phyloP scores from a whole-genome alignment of 176 grass and related monocot genomes.

The Aegilops bicornis region DNA sequence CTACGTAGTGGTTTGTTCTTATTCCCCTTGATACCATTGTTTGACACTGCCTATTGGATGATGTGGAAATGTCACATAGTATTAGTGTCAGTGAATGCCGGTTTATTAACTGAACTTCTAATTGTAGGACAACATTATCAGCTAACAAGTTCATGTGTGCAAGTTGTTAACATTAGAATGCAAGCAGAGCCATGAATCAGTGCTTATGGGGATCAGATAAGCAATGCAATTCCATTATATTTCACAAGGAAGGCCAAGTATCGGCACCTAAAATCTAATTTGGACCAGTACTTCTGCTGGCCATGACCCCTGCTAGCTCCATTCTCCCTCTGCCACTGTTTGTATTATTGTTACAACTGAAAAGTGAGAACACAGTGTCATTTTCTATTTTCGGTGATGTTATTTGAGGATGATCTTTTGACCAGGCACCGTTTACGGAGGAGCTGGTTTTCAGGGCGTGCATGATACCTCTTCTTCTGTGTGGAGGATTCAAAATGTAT shows the following conservation, averaged over 20 bases:
- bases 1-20: constrained; percentile 70
- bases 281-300: not conserved
- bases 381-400: constrained; percentile 20
- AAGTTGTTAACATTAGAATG: not conserved
- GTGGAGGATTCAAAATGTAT: constrained; percentile 74
- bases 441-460: constrained; percentile 96
- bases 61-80: not conserved
- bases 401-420: constrained; percentile 37
- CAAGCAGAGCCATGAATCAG: not conserved
- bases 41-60: not conserved
- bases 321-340: not conserved
- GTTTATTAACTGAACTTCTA: not conserved
- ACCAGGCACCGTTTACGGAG: constrained; percentile 89
- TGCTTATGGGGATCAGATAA: not conserved
- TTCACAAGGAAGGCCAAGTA: not conserved
- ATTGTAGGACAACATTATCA: not conserved
- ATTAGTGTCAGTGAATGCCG: not conserved
- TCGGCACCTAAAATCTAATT: not conserved
- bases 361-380: not conserved
- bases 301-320: no score
- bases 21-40: not conserved
- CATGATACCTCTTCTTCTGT: constrained; percentile 95
- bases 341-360: not conserved
- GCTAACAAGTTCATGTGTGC: not conserved
- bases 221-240: not conserved